phyloP scores from a whole-genome alignment of 768 basidiomycete genomes.

The Trametes maxima region DNA sequence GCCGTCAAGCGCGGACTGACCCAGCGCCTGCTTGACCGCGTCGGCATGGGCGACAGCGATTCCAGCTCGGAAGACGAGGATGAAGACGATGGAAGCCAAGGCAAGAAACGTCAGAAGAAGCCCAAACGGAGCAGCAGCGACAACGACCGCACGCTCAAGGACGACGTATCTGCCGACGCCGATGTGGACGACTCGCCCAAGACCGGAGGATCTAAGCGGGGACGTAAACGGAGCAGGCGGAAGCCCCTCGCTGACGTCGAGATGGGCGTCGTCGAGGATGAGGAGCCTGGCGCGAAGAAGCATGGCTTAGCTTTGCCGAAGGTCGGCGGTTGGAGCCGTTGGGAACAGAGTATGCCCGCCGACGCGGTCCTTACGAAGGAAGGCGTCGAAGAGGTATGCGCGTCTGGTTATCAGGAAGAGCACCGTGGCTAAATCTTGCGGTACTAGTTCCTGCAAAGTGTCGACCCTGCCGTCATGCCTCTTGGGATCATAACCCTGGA shows the following conservation, averaged over 20 bases:
- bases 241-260: constrained; percentile 31
- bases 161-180: constrained; percentile 15
- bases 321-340: constrained; percentile 39
- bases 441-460: constrained; percentile 70
- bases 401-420: not conserved
- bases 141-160: constrained; percentile 30
- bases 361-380: constrained; percentile 81
- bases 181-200: constrained; percentile 2
- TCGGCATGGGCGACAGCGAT: constrained; percentile 69
- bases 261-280: constrained; percentile 33
- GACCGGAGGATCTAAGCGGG: constrained; percentile 2
- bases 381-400: constrained; percentile 69
- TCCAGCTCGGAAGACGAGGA: constrained; percentile 51
- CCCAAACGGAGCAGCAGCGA: constrained; percentile 23
- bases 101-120: constrained; percentile 18
- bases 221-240: constrained; percentile 24
- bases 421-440: not conserved
- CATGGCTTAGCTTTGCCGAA: constrained; percentile 16
- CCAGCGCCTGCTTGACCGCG: constrained; percentile 72
- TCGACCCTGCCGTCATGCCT: constrained; percentile 82
- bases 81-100: constrained; percentile 3
- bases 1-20: constrained; percentile 81
- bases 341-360: constrained; percentile 85
- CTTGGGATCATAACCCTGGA: constrained; percentile 92
- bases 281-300: constrained; percentile 29